Conservation (phyloP, 495 filamentous ascomycete genomes). For the Xylona heveae region DNA sequence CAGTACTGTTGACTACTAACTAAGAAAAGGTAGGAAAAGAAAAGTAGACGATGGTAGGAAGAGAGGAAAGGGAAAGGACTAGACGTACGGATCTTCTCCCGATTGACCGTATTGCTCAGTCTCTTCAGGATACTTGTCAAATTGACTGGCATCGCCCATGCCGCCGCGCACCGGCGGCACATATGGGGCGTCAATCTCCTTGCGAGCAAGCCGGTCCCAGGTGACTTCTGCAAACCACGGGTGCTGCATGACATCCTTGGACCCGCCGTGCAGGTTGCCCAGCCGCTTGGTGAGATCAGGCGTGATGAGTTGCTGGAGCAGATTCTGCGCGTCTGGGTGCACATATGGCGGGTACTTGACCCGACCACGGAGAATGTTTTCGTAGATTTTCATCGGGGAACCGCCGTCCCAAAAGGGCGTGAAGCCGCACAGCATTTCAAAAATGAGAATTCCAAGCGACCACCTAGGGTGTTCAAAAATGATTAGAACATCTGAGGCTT, state of each 20-base stretch:
- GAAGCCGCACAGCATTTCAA: constrained; percentile 98
- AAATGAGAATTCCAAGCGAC: constrained; percentile 95
- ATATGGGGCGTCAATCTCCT: constrained; percentile 97
- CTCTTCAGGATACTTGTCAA: constrained; percentile 95
- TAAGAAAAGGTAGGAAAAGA: neutral
- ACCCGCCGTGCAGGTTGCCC: constrained; percentile 84
- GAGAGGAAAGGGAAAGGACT: neutral
- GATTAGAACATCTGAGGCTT: constrained; percentile 5
- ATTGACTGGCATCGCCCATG: constrained; percentile 87
- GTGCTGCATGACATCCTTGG: constrained; percentile 84
- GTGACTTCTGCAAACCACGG: constrained; percentile 95
- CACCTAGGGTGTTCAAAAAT: constrained; percentile 50
- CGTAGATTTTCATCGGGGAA: constrained; percentile 96
- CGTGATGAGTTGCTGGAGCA: constrained; percentile 83
- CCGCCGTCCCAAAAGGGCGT: constrained; percentile 97
- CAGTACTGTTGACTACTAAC: too few relatives aligned
- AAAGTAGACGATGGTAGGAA: neutral
- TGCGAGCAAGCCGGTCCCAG: constrained; percentile 80
- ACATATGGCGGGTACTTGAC: constrained; percentile 95
- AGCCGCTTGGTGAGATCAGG: constrained; percentile 85
- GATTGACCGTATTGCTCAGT: constrained; percentile 66
- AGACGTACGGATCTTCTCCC: constrained; percentile 65
- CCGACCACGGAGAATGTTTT: constrained; percentile 85
- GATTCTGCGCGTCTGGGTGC: constrained; percentile 78
- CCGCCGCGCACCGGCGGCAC: constrained; percentile 90